A percentile compares a stretch with the other conserved stretches of the same genome.
Conservation (phyloP, 2,329 filamentous ascomycete genomes). For the Coniochaeta hoffmannii region DNA sequence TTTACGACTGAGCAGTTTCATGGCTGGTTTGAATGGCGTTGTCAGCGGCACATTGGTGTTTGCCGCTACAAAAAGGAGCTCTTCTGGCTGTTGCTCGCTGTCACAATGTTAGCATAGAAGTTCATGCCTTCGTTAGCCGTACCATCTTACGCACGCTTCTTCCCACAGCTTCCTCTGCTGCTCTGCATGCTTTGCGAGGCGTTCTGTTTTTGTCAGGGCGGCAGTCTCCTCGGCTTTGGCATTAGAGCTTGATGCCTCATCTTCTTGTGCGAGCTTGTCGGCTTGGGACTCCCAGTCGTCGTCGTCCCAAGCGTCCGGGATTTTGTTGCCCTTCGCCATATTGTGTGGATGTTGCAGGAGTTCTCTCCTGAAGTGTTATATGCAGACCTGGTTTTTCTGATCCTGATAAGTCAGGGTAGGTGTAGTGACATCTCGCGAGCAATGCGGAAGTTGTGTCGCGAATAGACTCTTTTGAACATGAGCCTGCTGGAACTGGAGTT, state of each 20-base stretch:
- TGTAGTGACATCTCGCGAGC: background rate
- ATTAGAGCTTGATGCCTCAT: constrained; percentile 14
- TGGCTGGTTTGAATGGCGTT: constrained; percentile 69
- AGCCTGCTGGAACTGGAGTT: too few species aligned
- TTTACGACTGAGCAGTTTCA: constrained; percentile 81
- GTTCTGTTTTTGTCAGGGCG: constrained; percentile 64
- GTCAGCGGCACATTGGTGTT: constrained; percentile 47
- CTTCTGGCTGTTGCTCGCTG: constrained; percentile 62
- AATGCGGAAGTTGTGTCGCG: too few species aligned
- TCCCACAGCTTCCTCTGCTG: constrained; percentile 83
- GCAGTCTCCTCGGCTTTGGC: constrained; percentile 19
- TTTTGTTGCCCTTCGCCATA: constrained; percentile 38
- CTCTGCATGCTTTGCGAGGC: constrained; percentile 72
- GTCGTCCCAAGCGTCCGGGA: constrained; percentile 81
- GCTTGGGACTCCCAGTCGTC: constrained; percentile 83
- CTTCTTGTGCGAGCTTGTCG: constrained; percentile 43
- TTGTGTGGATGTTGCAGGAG: background rate
- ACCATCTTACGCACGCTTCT: constrained; percentile 57
- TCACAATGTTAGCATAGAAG: background rate
- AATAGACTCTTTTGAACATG: too few species aligned
- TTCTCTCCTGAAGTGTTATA: background rate
- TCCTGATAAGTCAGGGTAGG: background rate
- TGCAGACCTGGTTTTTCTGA: background rate
- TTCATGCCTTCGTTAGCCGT: background rate
- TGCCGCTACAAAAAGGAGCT: constrained; percentile 64